phyloP scores from a whole-genome alignment of 2,329 filamentous ascomycete species.

The Venturia effusa region DNA sequence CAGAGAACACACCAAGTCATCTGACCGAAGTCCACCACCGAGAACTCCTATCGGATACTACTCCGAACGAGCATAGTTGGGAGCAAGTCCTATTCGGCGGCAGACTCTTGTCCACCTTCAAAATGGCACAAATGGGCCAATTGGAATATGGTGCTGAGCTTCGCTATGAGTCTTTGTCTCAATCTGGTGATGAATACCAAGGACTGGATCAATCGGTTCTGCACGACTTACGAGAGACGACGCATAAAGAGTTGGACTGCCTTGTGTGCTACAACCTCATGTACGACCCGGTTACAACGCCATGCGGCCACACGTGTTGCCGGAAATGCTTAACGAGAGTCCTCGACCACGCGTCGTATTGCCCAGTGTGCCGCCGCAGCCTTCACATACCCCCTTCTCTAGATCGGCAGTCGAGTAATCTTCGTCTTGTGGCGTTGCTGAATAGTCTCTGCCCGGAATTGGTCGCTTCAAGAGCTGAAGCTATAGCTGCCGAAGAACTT shows the following conservation, averaged over 20 bases:
- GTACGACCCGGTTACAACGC: constrained; percentile 71
- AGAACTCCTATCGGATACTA: background rate
- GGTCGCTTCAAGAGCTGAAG: constrained; percentile 46
- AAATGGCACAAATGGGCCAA: constrained; percentile 50
- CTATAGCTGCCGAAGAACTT: constrained; percentile 47
- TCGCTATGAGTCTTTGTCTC: constrained; percentile 32
- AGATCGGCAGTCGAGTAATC: constrained; percentile 46
- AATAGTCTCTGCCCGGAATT: constrained; percentile 59
- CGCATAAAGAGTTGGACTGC: constrained; percentile 68
- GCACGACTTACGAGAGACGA: constrained; percentile 47
- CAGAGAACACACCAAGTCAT: constrained; percentile 24
- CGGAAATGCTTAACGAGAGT: constrained; percentile 65
- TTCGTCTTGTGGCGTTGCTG: constrained; percentile 51
- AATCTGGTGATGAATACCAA: constrained; percentile 26
- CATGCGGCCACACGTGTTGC: constrained; percentile 85
- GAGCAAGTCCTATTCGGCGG: constrained; percentile 40
- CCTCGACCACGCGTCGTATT: constrained; percentile 56
- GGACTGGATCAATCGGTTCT: constrained; percentile 41
- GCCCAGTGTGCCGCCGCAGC: constrained; percentile 66
- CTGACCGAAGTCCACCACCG: constrained; percentile 28
- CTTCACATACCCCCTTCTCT: constrained; percentile 45
- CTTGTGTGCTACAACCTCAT: constrained; percentile 79
- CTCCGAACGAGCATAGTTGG: background rate
- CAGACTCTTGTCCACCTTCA: constrained; percentile 55
- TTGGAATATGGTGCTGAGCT: constrained; percentile 48